Base-by-base conservation (phyloP, 2,329 filamentous ascomycete genomes). In the Colletotrichum kahawae region DNA sequence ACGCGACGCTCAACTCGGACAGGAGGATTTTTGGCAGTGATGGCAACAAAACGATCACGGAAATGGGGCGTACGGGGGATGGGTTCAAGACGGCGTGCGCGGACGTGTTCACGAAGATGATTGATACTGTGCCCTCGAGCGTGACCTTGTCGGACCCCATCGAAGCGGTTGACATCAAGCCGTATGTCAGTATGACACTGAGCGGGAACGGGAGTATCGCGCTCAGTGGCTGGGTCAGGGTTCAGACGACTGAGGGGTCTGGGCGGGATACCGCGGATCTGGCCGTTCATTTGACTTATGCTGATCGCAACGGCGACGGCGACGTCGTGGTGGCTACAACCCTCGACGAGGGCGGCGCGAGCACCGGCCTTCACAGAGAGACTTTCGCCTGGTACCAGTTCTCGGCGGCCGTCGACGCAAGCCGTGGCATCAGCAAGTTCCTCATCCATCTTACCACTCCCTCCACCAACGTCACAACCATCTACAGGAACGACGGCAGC, bases 31-130 rank as follows among this genome's bases (percentile, higher is more conserved):
- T 80, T 34, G 69, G 67, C 14, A 74, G 76, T 10, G 78, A 80
- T 60, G 79, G 79, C 2, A 87, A 88, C 79, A 82, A 80, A 27
- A 88, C 86, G 1, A 85, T 89, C 60, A 79, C 78, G 27, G 79
- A 81, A 2, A 79, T 89, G 78, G 82, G 82, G 5, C 79, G 84
- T 60, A 78, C 81, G 6, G 79, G 84, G 59, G 77, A 77, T 10
- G 80, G 79, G 4, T 89, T 89, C 78, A 80, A 82, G 29, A 80
- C 75, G n/a, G 79, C 74, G 21, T 85, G 83, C 54, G 74, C 78
- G 2, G 70, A 78, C 18, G 69, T 83, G 18, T 80, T 85, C 14
- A 77, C 75, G 18, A 79, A 79, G 14, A 84, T 85, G 83, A 81
- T 84, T 57, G 79, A 84, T 62, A 83, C 83, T 2, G 82, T 85